phyloP scores from a whole-genome alignment of 305 asterid species.

The Solanum aculeatissimum region DNA sequence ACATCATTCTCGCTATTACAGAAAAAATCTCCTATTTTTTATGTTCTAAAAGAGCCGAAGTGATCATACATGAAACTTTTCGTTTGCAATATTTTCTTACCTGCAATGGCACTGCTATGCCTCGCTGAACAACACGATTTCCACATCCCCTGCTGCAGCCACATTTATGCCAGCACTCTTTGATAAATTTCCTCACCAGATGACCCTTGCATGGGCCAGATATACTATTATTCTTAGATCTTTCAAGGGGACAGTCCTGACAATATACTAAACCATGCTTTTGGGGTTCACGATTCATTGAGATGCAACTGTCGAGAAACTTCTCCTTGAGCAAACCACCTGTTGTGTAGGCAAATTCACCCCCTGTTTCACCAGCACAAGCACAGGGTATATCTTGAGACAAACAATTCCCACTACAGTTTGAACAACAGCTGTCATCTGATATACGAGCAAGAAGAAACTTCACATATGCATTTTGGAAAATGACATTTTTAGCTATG shows the following conservation, averaged over 20 bases:
- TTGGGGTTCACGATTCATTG: slow-evolving; percentile 26
- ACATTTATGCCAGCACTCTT: slow-evolving; percentile 86
- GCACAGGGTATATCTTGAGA: slow-evolving; percentile 47
- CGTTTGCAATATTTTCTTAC: slow-evolving; percentile 19
- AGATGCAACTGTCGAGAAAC: slow-evolving; percentile 31
- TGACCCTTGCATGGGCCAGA: slow-evolving; percentile 66
- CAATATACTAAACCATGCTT: slow-evolving; percentile 27
- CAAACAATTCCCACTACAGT: slow-evolving; percentile 50
- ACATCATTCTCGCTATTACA: background rate
- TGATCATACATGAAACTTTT: background rate
- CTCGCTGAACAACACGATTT: slow-evolving; percentile 71
- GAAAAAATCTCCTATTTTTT: background rate
- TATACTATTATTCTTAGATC: slow-evolving; percentile 25
- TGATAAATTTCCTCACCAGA: slow-evolving; percentile 44
- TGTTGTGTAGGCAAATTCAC: slow-evolving; percentile 56
- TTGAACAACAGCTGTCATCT: slow-evolving; percentile 55
- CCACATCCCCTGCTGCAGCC: slow-evolving; percentile 70
- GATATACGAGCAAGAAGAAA: slow-evolving; percentile 51
- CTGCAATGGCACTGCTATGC: slow-evolving; percentile 57
- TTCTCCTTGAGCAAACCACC: slow-evolving; percentile 50
- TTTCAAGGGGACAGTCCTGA: slow-evolving; percentile 69
- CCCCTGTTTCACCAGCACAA: slow-evolving; percentile 65
- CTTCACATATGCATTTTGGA: slow-evolving; percentile 42
- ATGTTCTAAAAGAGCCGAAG: background rate
- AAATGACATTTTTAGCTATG: slow-evolving; percentile 23